These are phyloP conservation scores for Suillus occidentalis DNA, from an alignment of 768 basidiomycete species.

Conservation along the genomic window DNA sequence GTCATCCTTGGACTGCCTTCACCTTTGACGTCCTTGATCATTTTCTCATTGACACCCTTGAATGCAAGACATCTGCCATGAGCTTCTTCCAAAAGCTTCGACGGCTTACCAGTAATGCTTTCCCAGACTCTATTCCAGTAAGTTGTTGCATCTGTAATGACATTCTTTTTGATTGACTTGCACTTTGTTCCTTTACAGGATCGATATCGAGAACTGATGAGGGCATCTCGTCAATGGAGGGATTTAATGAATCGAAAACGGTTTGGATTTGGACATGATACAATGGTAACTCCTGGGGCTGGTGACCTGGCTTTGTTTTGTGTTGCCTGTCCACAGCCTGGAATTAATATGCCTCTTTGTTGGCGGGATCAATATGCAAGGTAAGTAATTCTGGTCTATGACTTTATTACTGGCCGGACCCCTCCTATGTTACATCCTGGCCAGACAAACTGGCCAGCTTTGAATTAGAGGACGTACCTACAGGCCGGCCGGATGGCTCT, in stretches of 20 bases:
- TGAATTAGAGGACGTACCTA: too few relatives aligned
- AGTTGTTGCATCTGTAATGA: too few relatives aligned
- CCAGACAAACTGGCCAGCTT: too few relatives aligned
- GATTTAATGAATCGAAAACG: conserved; percentile 5
- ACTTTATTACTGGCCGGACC: neutral
- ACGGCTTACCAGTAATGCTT: neutral
- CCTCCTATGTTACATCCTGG: neutral
- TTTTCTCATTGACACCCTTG: conserved; percentile 19
- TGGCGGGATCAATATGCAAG: conserved; percentile 18
- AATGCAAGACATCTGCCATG: conserved; percentile 9
- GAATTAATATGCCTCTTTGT: conserved; percentile 22
- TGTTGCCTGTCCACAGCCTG: conserved; percentile 27
- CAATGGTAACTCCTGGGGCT: neutral
- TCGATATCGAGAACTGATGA: conserved; percentile 14
- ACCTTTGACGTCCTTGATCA: conserved; percentile 24
- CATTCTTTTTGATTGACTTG: too few relatives aligned
- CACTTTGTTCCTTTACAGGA: conserved; percentile 2
- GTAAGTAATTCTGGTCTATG: neutral
- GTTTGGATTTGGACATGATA: conserved; percentile 15
- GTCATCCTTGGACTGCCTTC: too few relatives aligned
- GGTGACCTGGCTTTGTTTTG: conserved; percentile 24
- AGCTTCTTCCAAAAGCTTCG: conserved; percentile 13
- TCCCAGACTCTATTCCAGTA: neutral
- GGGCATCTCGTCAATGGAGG: conserved; percentile 6
- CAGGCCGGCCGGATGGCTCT: too few relatives aligned